phyloP scores from a whole-genome alignment of 108 stramenopile species.

The Fragilariopsis cylindrus region DNA sequence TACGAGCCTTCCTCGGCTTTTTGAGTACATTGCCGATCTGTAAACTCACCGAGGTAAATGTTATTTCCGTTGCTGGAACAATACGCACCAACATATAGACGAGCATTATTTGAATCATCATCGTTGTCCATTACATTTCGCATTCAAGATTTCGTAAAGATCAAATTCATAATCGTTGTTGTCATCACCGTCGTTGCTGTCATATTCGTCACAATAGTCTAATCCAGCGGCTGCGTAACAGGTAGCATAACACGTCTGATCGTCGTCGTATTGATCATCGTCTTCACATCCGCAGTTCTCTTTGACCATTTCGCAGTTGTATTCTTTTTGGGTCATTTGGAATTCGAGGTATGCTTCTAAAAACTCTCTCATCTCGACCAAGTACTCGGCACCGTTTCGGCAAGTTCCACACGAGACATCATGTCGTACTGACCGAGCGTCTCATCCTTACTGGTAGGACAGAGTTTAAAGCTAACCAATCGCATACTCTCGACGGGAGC shows the following conservation, averaged over 20 bases:
- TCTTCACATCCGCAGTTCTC: constrained; percentile 27
- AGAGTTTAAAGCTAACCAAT: constrained; percentile 70
- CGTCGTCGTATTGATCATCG: constrained; percentile 20
- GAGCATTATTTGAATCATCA: constrained; percentile 32
- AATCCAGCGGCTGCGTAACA: constrained; percentile 15
- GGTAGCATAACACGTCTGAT: constrained; percentile 22
- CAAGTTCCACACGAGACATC: neutral
- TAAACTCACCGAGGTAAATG: constrained; percentile 60
- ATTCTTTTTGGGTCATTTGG: constrained; percentile 39
- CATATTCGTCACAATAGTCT: constrained; percentile 48
- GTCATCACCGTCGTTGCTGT: constrained; percentile 8
- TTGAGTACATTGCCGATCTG: constrained; percentile 62
- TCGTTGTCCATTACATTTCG: constrained; percentile 28
- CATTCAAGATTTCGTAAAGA: constrained; percentile 40
- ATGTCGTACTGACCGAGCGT: neutral
- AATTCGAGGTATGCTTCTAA: constrained; percentile 50
- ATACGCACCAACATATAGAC: constrained; percentile 67
- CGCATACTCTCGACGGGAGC: constrained; percentile 19
- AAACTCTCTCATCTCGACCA: constrained; percentile 63
- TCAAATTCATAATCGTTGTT: constrained; percentile 28
- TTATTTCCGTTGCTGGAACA: constrained; percentile 48
- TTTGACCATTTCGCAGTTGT: constrained; percentile 56
- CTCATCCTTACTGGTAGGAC: constrained; percentile 47
- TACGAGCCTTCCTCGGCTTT: constrained; percentile 49
- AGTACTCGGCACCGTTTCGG: constrained; percentile 55